Conservation (phyloP, 2,329 filamentous ascomycete species). For the Apiospora koreana region DNA sequence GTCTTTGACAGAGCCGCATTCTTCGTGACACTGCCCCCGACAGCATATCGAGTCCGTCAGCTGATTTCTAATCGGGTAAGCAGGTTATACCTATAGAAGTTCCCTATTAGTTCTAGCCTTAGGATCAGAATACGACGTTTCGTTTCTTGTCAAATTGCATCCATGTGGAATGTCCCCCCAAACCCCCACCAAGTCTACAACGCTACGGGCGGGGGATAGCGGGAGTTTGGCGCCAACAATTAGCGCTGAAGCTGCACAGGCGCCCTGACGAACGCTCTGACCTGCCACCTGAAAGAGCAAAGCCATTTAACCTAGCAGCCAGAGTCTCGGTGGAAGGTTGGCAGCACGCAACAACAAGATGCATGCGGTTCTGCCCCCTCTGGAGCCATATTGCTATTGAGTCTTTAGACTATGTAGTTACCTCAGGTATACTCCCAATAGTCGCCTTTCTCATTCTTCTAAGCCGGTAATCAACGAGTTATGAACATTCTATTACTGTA, state of each 20-base stretch:
- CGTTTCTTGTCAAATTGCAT: not conserved
- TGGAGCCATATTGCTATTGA: no score
- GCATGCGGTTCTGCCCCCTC: not conserved
- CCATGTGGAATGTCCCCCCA: not conserved
- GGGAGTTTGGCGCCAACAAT: not conserved
- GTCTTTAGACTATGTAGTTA: no score
- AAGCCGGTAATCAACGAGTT: no score
- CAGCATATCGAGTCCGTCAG: not conserved
- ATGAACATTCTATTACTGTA: no score
- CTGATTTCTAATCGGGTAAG: not conserved
- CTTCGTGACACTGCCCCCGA: not conserved
- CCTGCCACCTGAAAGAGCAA: not conserved
- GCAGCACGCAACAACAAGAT: not conserved
- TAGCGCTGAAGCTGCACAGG: not conserved
- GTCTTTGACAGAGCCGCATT: not conserved
- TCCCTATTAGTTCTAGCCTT: not conserved
- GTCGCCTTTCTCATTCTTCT: not conserved
- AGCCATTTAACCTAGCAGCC: no score
- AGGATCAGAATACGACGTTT: not conserved
- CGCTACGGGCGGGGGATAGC: not conserved
- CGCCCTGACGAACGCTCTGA: not conserved
- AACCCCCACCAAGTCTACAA: not conserved
- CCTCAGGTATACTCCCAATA: not conserved
- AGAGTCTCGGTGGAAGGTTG: no score
- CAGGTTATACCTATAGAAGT: not conserved